These are phyloP conservation scores for Xanthoconium separans DNA, from an alignment of 1,284 basidiomycete genomes.

Conservation along the genomic window DNA sequence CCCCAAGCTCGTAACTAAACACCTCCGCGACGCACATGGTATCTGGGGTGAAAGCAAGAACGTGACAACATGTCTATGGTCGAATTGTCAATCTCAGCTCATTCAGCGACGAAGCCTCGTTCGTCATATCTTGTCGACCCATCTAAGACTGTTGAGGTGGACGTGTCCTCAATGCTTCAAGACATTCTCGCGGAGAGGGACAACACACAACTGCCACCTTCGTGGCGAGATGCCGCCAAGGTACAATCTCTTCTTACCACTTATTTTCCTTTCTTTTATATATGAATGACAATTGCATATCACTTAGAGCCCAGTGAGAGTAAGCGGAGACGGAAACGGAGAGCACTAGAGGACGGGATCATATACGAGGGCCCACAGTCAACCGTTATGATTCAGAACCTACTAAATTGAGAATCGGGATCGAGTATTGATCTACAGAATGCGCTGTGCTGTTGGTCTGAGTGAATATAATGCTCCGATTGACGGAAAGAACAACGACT, in stretches of 20 bases:
- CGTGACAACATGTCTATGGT: conserved; percentile 1
- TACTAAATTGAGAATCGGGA: no score
- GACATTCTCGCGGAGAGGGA: conserved; percentile 5
- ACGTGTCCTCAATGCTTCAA: conserved; percentile 8
- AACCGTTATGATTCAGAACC: no score
- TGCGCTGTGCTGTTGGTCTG: no score
- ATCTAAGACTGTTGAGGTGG: conserved; percentile 8
- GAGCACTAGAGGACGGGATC: no score
- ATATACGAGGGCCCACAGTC: no score
- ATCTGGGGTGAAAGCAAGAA: neutral
- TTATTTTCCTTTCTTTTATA: no score
- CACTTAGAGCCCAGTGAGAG: no score
- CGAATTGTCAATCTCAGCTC: neutral
- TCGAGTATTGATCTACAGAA: no score
- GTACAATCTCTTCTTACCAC: neutral
- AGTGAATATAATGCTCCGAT: no score
- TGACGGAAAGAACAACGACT: no score
- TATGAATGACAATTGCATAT: no score
- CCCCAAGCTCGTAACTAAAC: neutral
- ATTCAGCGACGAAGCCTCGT: conserved; percentile 2
- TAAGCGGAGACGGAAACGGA: no score
- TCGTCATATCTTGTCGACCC: conserved; percentile 8
- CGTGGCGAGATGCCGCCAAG: neutral
- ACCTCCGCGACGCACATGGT: conserved; percentile 4
- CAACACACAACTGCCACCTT: neutral